These are phyloP conservation scores for Backusella macrospora DNA, from an alignment of 192 early-diverging fungal species.

Conservation along the genomic window DNA sequence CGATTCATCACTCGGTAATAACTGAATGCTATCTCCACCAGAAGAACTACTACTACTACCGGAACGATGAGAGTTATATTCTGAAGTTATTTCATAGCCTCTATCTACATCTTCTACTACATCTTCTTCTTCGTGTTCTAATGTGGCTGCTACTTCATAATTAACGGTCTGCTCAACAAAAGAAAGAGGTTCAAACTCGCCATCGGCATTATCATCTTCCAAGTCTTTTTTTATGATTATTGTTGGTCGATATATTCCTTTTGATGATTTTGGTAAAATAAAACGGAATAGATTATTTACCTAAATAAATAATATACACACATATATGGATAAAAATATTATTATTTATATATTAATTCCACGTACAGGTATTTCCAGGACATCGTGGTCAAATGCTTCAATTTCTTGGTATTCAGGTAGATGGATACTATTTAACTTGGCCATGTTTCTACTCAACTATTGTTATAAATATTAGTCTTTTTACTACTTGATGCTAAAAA, in stretches of 20 bases:
- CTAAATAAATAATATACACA: background rate
- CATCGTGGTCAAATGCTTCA: background rate
- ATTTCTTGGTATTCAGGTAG: background rate
- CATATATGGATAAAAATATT: too few relatives aligned
- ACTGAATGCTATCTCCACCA: background rate
- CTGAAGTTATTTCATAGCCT: too few relatives aligned
- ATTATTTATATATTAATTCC: too few relatives aligned
- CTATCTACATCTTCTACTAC: too few relatives aligned
- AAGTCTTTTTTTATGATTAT: background rate
- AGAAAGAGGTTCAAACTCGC: conserved; percentile 1
- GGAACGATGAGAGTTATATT: too few relatives aligned
- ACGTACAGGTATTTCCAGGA: background rate
- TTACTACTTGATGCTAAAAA: background rate
- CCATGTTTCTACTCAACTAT: background rate
- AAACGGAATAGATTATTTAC: background rate
- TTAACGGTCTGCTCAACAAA: background rate
- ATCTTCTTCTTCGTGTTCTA: background rate
- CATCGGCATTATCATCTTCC: background rate
- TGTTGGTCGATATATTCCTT: background rate
- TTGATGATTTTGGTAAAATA: conserved; percentile 6
- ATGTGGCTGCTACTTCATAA: background rate
- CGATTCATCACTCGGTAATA: background rate
- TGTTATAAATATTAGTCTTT: background rate
- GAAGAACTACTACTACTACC: too few relatives aligned
- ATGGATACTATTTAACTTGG: background rate